Evolutionary conservation across 2,329 filamentous ascomycete genomes (phyloP), one percentile per base, ranked within the genome.

Genomic region (Fusarium cyanostomum): DNA sequence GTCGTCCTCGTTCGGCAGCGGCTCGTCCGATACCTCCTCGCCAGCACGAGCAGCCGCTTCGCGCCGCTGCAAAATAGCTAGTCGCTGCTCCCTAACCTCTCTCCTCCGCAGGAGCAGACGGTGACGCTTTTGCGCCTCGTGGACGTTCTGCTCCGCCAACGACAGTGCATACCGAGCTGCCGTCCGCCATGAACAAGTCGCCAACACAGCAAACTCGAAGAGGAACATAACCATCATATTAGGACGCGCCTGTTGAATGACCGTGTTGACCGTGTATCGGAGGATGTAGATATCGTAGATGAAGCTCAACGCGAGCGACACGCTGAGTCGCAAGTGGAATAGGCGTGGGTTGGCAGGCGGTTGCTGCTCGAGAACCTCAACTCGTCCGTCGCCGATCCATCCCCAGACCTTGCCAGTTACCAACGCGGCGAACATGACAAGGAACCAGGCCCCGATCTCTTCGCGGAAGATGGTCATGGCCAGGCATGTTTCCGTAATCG

Each of bases 221-320:
- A 96, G 88, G 72, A 99, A 99, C 93, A 99, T 98, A 63, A 99
- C 93, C 93, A 98, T 99, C 91, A 99, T 98, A 57, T 96, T 95
- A 1, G 94, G 93, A n/a, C 91, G 85, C 3, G 94, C 92, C 73
- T 96, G 89, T 56, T 91, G 88, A 45, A 97, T 88, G 28, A 98
- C 94, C 0, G 90, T 92, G 26, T 88, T 86, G 60, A 96, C 83
- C 56, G 91, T 89, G 75, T 97, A 97, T 44, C 84, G 84, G 65
- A 97, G 87, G 78, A 99, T 88, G 74, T 85, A 89, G 21, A 88
- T 75, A 73, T 97, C 91, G 78, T 96, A 97, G 13, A 87, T 68
- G 56, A 96, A 84, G 64, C 94, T 94, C 50, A 97, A 77, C 2
- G 90, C 72, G 42, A 99, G 82, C 38, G 94, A 97, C 45, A 90